phyloP scores from a whole-genome alignment of 495 filamentous ascomycete species.

The Daldinia decipiens region DNA sequence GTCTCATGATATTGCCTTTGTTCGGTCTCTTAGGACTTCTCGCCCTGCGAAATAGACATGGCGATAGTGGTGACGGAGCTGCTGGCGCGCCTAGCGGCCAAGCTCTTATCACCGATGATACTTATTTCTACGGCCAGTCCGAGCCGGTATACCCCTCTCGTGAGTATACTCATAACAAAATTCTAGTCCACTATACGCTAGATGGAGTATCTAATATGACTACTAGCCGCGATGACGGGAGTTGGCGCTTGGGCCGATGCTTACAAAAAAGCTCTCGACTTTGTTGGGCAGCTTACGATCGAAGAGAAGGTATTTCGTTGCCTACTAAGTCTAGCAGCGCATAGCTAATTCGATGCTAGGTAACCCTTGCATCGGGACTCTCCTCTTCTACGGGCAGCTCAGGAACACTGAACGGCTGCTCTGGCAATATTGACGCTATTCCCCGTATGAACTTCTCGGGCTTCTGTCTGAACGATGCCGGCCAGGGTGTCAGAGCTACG shows the following conservation, averaged over 20 bases:
- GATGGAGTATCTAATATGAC: slow-evolving; percentile 41
- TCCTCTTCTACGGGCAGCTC: slow-evolving; percentile 45
- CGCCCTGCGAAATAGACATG: slow-evolving; percentile 39
- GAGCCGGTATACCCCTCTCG: slow-evolving; percentile 88
- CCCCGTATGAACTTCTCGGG: slow-evolving; percentile 67
- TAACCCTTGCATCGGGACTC: slow-evolving; percentile 58
- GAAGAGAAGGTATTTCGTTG: slow-evolving; percentile 76
- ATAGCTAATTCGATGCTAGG: slow-evolving; percentile 65
- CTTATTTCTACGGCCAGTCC: slow-evolving; percentile 65
- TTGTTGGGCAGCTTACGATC: slow-evolving; percentile 84
- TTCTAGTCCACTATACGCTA: not conserved
- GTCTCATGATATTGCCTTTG: slow-evolving; percentile 51
- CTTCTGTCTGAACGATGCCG: slow-evolving; percentile 70
- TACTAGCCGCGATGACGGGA: slow-evolving; percentile 67
- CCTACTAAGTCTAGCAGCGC: slow-evolving; percentile 12
- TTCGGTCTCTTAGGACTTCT: slow-evolving; percentile 43
- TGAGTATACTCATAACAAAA: slow-evolving; percentile 67
- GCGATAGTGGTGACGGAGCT: not conserved
- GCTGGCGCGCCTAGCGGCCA: slow-evolving; percentile 28
- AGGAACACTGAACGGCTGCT: slow-evolving; percentile 56
- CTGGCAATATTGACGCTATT: slow-evolving; percentile 61
- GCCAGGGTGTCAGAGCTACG: slow-evolving; percentile 66
- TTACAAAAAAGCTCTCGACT: slow-evolving; percentile 76
- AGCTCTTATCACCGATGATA: slow-evolving; percentile 54
- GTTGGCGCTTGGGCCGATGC: slow-evolving; percentile 74